These are phyloP conservation scores for Prunella vulgaris DNA, from an alignment of 257 asterid species.

Conservation along the genomic window DNA sequence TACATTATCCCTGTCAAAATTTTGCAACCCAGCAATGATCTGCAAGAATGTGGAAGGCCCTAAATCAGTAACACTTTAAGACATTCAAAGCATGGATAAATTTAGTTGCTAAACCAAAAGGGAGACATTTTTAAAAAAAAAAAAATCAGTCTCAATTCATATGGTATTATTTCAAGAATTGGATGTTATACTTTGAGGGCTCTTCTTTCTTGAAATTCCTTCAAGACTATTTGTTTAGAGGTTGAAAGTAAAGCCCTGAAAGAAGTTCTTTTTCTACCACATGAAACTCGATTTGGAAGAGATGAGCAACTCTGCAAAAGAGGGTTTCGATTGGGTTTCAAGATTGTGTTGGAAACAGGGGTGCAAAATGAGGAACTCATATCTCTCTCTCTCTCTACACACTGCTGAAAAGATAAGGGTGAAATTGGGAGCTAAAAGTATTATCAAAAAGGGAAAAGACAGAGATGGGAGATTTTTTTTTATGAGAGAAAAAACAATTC, in stretches of 20 bases:
- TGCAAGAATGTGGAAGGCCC: conserved; percentile 24
- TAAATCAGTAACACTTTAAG: neutral
- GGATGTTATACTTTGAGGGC: conserved; percentile 63
- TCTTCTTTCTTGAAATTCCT: conserved; percentile 58
- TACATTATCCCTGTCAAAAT: conserved; percentile 71
- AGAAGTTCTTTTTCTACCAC: conserved; percentile 27
- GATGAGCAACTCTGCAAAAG: conserved; percentile 33
- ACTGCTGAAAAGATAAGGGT: conserved; percentile 31
- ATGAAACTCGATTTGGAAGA: conserved; percentile 31
- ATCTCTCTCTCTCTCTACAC: conserved; percentile 17
- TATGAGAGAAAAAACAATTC: neutral
- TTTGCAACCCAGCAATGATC: conserved; percentile 84
- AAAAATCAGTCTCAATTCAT: neutral
- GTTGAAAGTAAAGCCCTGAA: conserved; percentile 60
- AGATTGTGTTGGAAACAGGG: conserved; percentile 32
- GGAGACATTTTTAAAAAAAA: too few relatives aligned
- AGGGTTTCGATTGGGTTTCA: conserved; percentile 41
- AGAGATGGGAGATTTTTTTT: conserved; percentile 2
- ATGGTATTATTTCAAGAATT: neutral
- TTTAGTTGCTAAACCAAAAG: too few relatives aligned
- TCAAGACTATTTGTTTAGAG: conserved; percentile 57
- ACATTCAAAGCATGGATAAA: neutral
- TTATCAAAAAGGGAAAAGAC: neutral
- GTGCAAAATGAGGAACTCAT: conserved; percentile 59
- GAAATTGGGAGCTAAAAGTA: neutral